Evolutionary conservation across 2,329 filamentous ascomycete species (phyloP).

Genomic region (Cytospora paraplurivora): DNA sequence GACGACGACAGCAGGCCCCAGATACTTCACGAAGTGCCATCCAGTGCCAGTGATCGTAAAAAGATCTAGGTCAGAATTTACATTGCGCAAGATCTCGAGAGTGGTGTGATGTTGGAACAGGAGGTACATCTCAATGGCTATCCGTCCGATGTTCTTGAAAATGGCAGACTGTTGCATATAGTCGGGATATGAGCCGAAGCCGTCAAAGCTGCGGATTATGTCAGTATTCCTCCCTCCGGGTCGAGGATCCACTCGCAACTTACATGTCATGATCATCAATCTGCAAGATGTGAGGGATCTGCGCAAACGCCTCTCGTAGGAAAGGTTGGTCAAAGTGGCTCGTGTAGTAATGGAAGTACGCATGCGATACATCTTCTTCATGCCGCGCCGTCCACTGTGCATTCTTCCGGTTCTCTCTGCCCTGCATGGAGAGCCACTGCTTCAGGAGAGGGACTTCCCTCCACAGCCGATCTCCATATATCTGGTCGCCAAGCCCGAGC

Average conservation of each 20-base stretch:
- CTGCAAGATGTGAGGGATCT: constrained; percentile 91
- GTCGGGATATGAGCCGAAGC: constrained; percentile 94
- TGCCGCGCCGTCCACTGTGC: constrained; percentile 91
- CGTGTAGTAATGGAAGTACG: constrained; percentile 98
- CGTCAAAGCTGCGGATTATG: constrained; percentile 72
- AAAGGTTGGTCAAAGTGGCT: constrained; percentile 98
- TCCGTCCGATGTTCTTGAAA: constrained; percentile 96
- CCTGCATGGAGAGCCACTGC: constrained; percentile 92
- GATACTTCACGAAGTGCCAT: constrained; percentile 98
- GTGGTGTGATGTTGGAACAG: constrained; percentile 98
- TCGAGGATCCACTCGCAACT: constrained; percentile 59
- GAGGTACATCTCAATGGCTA: constrained; percentile 96
- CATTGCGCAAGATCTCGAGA: constrained; percentile 85
- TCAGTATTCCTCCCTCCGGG: constrained; percentile 41
- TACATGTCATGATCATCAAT: constrained; percentile 98
- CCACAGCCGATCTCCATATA: constrained; percentile 94
- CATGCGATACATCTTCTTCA: constrained; percentile 92
- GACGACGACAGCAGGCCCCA: constrained; percentile 87
- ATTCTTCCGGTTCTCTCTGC: constrained; percentile 89
- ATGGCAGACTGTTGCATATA: constrained; percentile 98
- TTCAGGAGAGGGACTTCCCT: constrained; percentile 91
- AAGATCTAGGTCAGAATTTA: constrained; percentile 83
- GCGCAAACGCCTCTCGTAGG: constrained; percentile 90
- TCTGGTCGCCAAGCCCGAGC: constrained; percentile 88
- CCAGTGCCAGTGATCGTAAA: constrained; percentile 97